Conservation (phyloP, 805 yeast species). For the Kazachstania psychrophila region DNA sequence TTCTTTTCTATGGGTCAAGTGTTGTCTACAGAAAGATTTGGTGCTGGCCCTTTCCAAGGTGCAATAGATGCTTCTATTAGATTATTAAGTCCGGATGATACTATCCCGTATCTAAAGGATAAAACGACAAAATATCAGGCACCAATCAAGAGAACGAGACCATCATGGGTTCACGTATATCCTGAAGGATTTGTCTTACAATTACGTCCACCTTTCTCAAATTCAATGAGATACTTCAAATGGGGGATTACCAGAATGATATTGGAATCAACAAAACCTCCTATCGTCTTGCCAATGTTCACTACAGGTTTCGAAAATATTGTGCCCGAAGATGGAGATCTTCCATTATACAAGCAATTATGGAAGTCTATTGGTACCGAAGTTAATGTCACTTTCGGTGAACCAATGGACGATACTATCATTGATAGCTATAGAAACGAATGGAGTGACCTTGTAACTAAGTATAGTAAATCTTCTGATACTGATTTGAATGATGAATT, state of each 20-base stretch:
- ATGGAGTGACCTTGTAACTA: conserved; percentile 58
- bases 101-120: conserved; percentile 12
- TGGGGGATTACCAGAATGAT: conserved; percentile 90
- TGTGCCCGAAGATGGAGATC: conserved; percentile 63
- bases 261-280: conserved; percentile 73
- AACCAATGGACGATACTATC: conserved; percentile 50
- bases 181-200: conserved; percentile 95
- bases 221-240: conserved; percentile 88
- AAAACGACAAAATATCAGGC: conserved; percentile 31
- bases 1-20: conserved; percentile 86
- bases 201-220: conserved; percentile 62
- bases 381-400: conserved; percentile 62
- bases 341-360: conserved; percentile 42
- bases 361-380: conserved; percentile 61
- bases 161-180: conserved; percentile 88
- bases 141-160: conserved; percentile 53
- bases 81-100: conserved; percentile 65
- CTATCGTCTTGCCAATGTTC: conserved; percentile 81
- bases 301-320: conserved; percentile 79
- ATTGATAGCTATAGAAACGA: conserved; percentile 53
- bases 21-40: conserved; percentile 79
- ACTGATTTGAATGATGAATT: conserved; percentile 53
- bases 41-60: conserved; percentile 88
- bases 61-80: conserved; percentile 80
- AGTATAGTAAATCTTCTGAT: conserved; percentile 41